Conservation (phyloP, 768 basidiomycete species). For the Cystobasidium ongulense region DNA sequence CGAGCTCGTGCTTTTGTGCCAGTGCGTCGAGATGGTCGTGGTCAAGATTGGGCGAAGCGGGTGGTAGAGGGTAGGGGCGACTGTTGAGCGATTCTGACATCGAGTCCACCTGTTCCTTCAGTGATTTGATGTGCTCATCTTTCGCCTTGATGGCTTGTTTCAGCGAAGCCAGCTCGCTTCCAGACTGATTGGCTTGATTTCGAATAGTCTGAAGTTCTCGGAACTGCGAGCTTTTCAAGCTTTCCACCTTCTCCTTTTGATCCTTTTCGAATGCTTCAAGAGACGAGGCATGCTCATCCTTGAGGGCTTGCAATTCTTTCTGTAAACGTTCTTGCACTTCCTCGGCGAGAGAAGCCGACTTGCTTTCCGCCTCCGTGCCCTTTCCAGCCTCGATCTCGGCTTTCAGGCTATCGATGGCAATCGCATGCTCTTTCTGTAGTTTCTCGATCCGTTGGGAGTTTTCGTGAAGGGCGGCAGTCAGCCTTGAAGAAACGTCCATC, state of each 20-base stretch:
- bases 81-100: conserved; percentile 6
- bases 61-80: conserved; percentile 19
- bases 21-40: conserved; percentile 15
- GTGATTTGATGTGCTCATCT: conserved; percentile 10
- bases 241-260: conserved; percentile 5
- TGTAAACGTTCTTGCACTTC: neutral
- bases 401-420: neutral
- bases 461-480: conserved; percentile 24
- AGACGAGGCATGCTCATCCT: neutral
- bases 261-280: neutral
- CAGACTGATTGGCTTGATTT: conserved; percentile 14
- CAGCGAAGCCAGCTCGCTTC: neutral
- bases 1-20: conserved; percentile 20
- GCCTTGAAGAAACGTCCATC: conserved; percentile 19
- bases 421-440: conserved; percentile 1
- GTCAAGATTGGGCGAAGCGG: conserved; percentile 20
- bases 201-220: conserved; percentile 12
- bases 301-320: neutral
- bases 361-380: neutral
- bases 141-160: neutral
- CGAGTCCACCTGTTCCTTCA: conserved; percentile 4
- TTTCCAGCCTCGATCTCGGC: neutral
- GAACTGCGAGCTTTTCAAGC: neutral
- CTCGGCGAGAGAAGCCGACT: neutral
- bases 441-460: conserved; percentile 6